Evolutionary conservation across 208 protist genomes (phyloP).

Genomic region (Trypanosomatidae sp.): DNA sequence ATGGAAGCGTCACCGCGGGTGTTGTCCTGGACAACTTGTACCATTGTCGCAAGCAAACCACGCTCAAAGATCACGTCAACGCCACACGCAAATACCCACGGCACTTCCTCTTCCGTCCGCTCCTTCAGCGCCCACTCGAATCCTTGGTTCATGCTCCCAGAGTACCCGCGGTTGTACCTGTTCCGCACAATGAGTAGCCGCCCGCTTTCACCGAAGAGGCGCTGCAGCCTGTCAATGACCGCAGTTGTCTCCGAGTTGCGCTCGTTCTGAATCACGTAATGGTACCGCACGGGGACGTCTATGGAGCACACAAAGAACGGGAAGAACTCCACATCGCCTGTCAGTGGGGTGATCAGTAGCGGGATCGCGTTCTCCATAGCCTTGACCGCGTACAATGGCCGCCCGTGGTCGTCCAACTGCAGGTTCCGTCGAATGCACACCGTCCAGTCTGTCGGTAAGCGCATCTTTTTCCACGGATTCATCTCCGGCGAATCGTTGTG

Average conservation of each 20-base stretch:
- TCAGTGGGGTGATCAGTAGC: slow-evolving; percentile 42
- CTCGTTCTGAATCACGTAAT: slow-evolving; percentile 41
- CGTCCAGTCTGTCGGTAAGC: slow-evolving; percentile 14
- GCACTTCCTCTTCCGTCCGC: slow-evolving; percentile 28
- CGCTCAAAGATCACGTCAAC: slow-evolving; percentile 37
- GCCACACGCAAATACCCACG: slow-evolving; percentile 37
- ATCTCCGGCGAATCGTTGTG: not conserved
- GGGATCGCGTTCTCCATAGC: slow-evolving; percentile 32
- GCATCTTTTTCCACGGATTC: slow-evolving; percentile 1
- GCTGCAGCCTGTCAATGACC: slow-evolving; percentile 29
- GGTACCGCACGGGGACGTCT: slow-evolving; percentile 39
- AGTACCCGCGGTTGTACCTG: slow-evolving; percentile 38
- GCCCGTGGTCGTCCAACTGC: slow-evolving; percentile 17
- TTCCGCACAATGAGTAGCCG: slow-evolving; percentile 34
- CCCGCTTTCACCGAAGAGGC: slow-evolving; percentile 30
- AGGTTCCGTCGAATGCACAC: slow-evolving; percentile 28
- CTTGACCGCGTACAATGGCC: slow-evolving; percentile 9
- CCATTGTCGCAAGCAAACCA: slow-evolving; percentile 23
- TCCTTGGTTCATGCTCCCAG: slow-evolving; percentile 36
- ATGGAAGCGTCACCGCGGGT: slow-evolving; percentile 26
- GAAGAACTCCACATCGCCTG: slow-evolving; percentile 34
- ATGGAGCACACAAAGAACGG: slow-evolving; percentile 37
- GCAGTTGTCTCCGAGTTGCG: slow-evolving; percentile 18
- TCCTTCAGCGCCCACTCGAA: slow-evolving; percentile 30
- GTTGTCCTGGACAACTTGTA: slow-evolving; percentile 13